Evolutionary conservation across 768 basidiomycete species (phyloP), one percentile per base, ranked within the genome.

Genomic region (Tricholoma hemisulphureum): DNA sequence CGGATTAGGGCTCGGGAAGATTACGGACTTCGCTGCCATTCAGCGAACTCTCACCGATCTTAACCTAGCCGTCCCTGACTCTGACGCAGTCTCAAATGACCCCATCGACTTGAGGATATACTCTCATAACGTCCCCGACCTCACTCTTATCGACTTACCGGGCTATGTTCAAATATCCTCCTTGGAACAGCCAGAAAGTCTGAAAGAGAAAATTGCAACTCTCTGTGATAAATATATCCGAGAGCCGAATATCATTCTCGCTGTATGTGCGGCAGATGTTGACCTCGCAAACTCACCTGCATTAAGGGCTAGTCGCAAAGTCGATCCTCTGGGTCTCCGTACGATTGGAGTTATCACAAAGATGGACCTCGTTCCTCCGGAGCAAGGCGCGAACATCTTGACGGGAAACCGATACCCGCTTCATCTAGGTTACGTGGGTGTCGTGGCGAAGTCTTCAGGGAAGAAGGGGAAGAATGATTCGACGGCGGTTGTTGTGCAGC

Each of bases 211-310:
- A 73, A 96, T 99, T 60, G 78, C 90, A 0, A 65, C 69, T 8
- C 78, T 99, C 1, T 98, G 97, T 73, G 97, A 98, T 56, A 92
- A 88, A 69, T 99, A 99, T 71, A 99, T 99, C 65, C 86, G 92
- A n/a, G 94, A 98, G 69, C 96, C 97, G n/a, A 99, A 99, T 72
- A 94, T 99, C 72, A 90, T 98, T 64, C 84, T 99, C n/a, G 96
- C 97, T 4, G 93, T 99, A 16, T 99, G 97, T 69, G 92, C 97
- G 7, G 97, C 97, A 7, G 95, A 99, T 70, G 97, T 99, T 55
- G 97, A 99, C 75, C 82, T 99, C 11, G 97, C 97, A 59, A 99
- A 99, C 72, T 97, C 95, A 0, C 95, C 97, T 6, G 97, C 97
- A 0, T 77, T 99, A 51, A 82, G 94, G 51, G 95, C 97, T 0